Evolutionary conservation across 2,329 filamentous ascomycete species (phyloP), one percentile per base, ranked within the genome.

Genomic region (Fusarium mexicanum): DNA sequence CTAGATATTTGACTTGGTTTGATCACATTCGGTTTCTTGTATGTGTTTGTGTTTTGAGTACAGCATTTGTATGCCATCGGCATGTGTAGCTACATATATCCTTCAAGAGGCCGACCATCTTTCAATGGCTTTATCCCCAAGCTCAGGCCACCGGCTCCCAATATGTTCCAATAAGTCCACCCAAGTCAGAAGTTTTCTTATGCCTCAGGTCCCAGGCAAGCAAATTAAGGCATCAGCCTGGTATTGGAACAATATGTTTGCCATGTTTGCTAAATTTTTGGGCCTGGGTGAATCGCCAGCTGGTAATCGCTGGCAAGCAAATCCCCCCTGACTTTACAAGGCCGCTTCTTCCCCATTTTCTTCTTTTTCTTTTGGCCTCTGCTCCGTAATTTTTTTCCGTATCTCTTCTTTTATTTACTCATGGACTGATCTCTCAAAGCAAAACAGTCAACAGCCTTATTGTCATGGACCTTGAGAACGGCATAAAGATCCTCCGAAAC

Each of bases 1-100:
- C 43, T 73, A 61, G 40, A 55, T 67, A 53, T 58, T 58, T 65
- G 54, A 59, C 38, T 31, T 73, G 31, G 44, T 43, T 59, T 71
- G 40, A 67, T 55, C 53, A 66, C 40, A 62, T 46, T 60, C 47
- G 26, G 40, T 55, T 43, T 53, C 47, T 35, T 50, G 5, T 44
- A 40, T 46, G 26, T 43, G 24, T 54, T 13, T 43, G 26, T 43
- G 24, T 43, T 22, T 33, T 26, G 10, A 37, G 41, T 44, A 38
- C 35, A 46, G 54, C 48, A 38, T 50, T 59, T 54, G 47, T 18
- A 48, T n/a, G 51, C 35, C 20, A 55, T 13, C 12, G 51, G 20
- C 24, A 35, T 40, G 41, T 41, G 24, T 47, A 55, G 14, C 53
- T 65, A 29, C 38, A 47, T 17, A 33, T 44, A 38, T 50, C n/a